A percentile compares a stretch with the other conserved stretches of the same genome.
Conservation (phyloP, 495 filamentous ascomycete genomes). For the Friedmanniomyces endolithicus region DNA sequence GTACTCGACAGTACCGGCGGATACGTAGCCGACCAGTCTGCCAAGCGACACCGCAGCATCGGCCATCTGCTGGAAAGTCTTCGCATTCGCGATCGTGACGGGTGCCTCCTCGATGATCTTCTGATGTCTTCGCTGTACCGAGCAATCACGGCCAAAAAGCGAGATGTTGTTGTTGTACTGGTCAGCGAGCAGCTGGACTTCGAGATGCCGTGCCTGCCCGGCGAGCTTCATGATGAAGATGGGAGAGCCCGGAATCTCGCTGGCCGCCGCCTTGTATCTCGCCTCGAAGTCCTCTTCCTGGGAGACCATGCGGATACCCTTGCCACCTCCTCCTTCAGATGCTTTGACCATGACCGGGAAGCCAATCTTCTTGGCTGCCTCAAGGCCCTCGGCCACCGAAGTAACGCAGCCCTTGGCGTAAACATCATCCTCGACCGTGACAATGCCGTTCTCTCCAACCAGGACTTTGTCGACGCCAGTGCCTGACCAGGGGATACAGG, state of each 20-base stretch:
- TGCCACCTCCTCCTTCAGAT: conserved; percentile 98
- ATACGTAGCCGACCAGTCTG: conserved; percentile 92
- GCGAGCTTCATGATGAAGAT: conserved; percentile 99
- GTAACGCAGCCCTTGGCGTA: conserved; percentile 87
- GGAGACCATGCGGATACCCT: conserved; percentile 96
- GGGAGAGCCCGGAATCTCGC: conserved; percentile 96
- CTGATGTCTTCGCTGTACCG: conserved; percentile 94
- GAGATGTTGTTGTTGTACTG: conserved; percentile 99
- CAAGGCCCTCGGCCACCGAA: conserved; percentile 76
- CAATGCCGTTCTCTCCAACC: conserved; percentile 71
- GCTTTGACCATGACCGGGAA: conserved; percentile 99
- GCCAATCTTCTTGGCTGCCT: conserved; percentile 77
- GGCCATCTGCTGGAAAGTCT: conserved; percentile 92
- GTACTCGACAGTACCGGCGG: conserved; percentile 97
- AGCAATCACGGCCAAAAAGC: conserved; percentile 95
- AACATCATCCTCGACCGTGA: conserved; percentile 75
- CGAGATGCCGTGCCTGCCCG: conserved; percentile 89
- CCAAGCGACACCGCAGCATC: conserved; percentile 89
- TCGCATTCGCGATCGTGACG: conserved; percentile 80
- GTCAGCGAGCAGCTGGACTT: conserved; percentile 93
- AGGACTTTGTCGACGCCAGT: conserved; percentile 73
- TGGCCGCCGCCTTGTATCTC: conserved; percentile 88
- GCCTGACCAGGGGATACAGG: conserved; percentile 98
- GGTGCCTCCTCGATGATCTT: conserved; percentile 99
- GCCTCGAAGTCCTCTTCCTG: conserved; percentile 68